Base-by-base conservation (phyloP, 2,329 filamentous ascomycete species). In the Pseudogymnoascus sp. region DNA sequence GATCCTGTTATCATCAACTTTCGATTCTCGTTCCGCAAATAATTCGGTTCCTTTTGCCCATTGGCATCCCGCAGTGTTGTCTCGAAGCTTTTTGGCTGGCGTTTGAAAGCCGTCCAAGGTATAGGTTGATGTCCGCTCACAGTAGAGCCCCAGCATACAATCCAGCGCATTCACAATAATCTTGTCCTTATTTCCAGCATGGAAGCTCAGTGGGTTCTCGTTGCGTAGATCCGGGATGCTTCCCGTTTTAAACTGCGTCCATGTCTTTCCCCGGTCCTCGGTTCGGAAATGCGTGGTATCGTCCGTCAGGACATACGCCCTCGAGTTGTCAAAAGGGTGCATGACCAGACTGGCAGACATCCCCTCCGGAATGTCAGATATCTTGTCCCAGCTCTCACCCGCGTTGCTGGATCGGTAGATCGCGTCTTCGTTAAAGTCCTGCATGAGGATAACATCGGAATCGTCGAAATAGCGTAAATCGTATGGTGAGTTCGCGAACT, bases 401-500 rank as follows among this genome's bases (percentile, higher is more conserved):
- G 89, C 92, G 76, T 97, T 85, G 54, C 81, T 79, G 47, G 93
- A 96, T 63, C 90, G 86, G 74, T 87, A 92, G 59, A 96, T 80
- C 64, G 84, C 85, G 63, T 81, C 80, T 39, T 81, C 81, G 12
- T 79, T 74, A 58, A 78, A 70, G 72, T 96, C 89, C 68, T 88
- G 86, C 71, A 91, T 86, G 50, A 97, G 75, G 63, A 96, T 79
- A 59, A 88, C 84, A 72, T 96, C 87, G 66, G 90, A 92, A 73
- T 93, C 90, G 70, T 94, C 87, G 71, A 99, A 97, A 76, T 96
- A 99, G 76, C 89, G 88, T 66, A 97, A 78, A 71, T 86, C 86
- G 60, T 76, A 72, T 0, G 91, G 89, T 60, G 80, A 75, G 68
- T 86, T 79, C 47, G 88, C 78, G 75, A 97, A 89, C 54, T 81